Conservation (phyloP, 352 stramenopile species). For the Plasmopara muralis region DNA sequence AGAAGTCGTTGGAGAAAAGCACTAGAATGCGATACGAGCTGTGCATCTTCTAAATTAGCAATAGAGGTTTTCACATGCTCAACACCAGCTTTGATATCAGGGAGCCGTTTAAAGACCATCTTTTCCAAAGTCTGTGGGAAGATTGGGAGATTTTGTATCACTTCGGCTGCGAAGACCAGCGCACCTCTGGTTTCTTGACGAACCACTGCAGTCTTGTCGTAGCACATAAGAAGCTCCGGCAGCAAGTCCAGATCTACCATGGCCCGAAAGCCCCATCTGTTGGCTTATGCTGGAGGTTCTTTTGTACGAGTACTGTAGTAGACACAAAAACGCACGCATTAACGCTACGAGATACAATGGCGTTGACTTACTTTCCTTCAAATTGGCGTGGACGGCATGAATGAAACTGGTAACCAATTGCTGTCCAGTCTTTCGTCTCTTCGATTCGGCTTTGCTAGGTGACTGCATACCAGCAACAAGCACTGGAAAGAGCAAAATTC, state of each 20-base stretch:
- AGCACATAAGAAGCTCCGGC: slow-evolving; percentile 29
- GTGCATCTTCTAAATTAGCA: neutral
- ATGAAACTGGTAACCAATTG: slow-evolving; percentile 22
- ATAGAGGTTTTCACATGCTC: slow-evolving; percentile 4
- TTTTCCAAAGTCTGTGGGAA: slow-evolving; percentile 28
- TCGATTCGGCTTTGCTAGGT: slow-evolving; percentile 1
- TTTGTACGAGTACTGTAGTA: slow-evolving; percentile 29
- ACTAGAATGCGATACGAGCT: slow-evolving; percentile 28
- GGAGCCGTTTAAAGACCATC: slow-evolving; percentile 27
- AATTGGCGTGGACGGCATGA: slow-evolving; percentile 8
- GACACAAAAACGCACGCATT: slow-evolving; percentile 25
- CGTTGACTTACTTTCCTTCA: slow-evolving; percentile 21
- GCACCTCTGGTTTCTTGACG: slow-evolving; percentile 19
- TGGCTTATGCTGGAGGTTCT: slow-evolving; percentile 13
- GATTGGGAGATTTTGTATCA: slow-evolving; percentile 31
- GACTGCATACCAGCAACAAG: slow-evolving; percentile 24
- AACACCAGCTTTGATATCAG: slow-evolving; percentile 19
- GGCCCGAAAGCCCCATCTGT: slow-evolving; percentile 26
- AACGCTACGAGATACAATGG: slow-evolving; percentile 26
- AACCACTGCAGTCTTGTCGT: slow-evolving; percentile 17
- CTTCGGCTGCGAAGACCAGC: slow-evolving; percentile 24
- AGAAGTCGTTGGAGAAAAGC: slow-evolving; percentile 26
- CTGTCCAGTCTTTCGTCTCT: slow-evolving; percentile 16
- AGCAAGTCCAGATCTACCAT: slow-evolving; percentile 30
- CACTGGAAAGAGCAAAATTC: slow-evolving; percentile 32